Evolutionary conservation across 129 eudicot genomes (phyloP).

Genomic region (Glebionis coronaria): DNA sequence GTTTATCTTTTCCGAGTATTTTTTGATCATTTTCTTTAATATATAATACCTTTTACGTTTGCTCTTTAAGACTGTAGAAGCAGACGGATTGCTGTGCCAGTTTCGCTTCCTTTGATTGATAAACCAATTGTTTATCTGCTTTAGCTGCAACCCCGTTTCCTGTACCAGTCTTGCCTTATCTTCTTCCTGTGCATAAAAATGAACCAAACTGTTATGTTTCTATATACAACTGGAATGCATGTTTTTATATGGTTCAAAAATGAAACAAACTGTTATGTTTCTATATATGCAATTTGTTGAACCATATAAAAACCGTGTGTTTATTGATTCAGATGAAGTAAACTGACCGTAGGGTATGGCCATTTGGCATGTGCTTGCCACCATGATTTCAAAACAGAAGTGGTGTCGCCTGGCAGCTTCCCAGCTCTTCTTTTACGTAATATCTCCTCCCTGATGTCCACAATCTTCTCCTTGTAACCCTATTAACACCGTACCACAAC

Average conservation of each 20-base stretch:
- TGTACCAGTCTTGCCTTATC: slow-evolving; percentile 79
- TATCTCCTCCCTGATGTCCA: slow-evolving; percentile 84
- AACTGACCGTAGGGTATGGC: slow-evolving; percentile 84
- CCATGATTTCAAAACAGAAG: slow-evolving; percentile 84
- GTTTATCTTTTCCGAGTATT: slow-evolving; percentile 5
- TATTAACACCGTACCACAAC: slow-evolving; percentile 16
- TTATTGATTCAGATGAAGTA: neutral
- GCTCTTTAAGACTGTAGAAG: slow-evolving; percentile 64
- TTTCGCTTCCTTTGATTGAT: slow-evolving; percentile 88
- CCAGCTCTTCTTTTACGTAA: slow-evolving; percentile 87
- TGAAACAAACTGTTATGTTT: no score
- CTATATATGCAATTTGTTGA: no score
- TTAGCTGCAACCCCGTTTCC: slow-evolving; percentile 76
- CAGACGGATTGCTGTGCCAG: slow-evolving; percentile 80
- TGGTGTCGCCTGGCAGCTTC: slow-evolving; percentile 91
- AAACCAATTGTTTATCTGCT: slow-evolving; percentile 94
- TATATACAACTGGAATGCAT: no score
- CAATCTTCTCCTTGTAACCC: slow-evolving; percentile 89
- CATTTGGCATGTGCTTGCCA: slow-evolving; percentile 94
- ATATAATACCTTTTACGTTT: slow-evolving; percentile 67
- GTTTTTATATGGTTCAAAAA: no score
- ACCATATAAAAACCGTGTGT: neutral
- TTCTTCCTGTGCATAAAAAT: slow-evolving; percentile 51
- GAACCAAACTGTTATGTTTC: neutral
- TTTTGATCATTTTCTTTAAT: no score